A percentile compares a stretch with the other conserved stretches of the same genome.
Conservation (phyloP, 2,329 filamentous ascomycete species). For the Ilyonectria destructans region DNA sequence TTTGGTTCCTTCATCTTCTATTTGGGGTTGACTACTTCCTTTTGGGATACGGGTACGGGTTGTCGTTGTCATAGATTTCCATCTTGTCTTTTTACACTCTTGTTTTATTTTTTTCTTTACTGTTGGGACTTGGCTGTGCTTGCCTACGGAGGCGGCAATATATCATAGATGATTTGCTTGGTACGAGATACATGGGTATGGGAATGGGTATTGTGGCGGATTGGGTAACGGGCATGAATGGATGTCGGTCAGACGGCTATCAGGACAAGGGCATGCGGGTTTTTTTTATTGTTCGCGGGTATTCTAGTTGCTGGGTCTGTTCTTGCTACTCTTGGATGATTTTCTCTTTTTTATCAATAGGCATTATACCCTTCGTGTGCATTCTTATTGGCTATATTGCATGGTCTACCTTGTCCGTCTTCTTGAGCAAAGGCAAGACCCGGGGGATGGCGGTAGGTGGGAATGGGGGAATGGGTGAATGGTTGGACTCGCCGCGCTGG, state of each 20-base stretch:
- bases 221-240: slow-evolving; percentile 17
- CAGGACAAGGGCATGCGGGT: slow-evolving; percentile 26
- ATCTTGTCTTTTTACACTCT: slow-evolving; percentile 6
- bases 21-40: slow-evolving; percentile 18
- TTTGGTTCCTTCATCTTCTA: slow-evolving; percentile 18
- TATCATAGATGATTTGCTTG: slow-evolving; percentile 42
- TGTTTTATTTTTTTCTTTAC: slow-evolving; percentile 25
- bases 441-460: not conserved
- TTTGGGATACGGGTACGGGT: slow-evolving; percentile 17
- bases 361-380: slow-evolving; percentile 53
- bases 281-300: slow-evolving; percentile 30
- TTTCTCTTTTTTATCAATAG: slow-evolving; percentile 45
- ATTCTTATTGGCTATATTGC: slow-evolving; percentile 39
- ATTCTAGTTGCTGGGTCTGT: slow-evolving; percentile 34
- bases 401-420: not conserved
- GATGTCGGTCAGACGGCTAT: slow-evolving; percentile 31
- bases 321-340: slow-evolving; percentile 37
- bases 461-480: slow-evolving; percentile 6
- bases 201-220: slow-evolving; percentile 5
- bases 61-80: slow-evolving; percentile 39
- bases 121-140: slow-evolving; percentile 22
- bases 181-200: slow-evolving; percentile 41
- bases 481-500: not conserved
- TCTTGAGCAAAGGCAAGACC: not conserved
- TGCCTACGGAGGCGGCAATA: slow-evolving; percentile 28